Base-by-base conservation (phyloP, 2,329 filamentous ascomycete genomes). In the Mariannaea elegans region DNA sequence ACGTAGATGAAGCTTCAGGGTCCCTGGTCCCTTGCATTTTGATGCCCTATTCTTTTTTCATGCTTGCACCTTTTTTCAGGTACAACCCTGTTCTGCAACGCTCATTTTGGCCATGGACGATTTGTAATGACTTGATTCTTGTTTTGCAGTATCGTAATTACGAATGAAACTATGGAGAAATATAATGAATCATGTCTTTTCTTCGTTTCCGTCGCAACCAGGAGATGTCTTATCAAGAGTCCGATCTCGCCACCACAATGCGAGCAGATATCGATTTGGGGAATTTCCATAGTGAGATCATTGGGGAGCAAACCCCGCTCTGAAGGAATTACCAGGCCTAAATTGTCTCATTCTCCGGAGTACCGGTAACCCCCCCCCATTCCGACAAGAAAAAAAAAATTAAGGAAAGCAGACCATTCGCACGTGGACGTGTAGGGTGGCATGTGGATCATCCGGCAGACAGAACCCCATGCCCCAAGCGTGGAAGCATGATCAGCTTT, bases 11-110 rank as follows among this genome's bases (percentile, higher is more conserved):
- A n/a, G 21, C 21, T 38, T 9, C 41, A 36, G 49, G 45, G 45
- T 54, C 27, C 49, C n/a, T 44, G 55, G 55, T 48, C 48, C 56
- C 56, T 59, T 59, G 56, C 56, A 59, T 51, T 50, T 27, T 27
- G 24, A 9, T 27, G 6, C 24, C 6, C 5, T 27, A 27, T 27
- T 27, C 9, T 9, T 27, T 27, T 27, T 27, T 27, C 9, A n/a
- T n/a, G n/a, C n/a, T n/a, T n/a, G n/a, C n/a, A n/a, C n/a, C n/a
- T 42, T 45, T 38, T 21, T 23, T 4, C 24, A 27, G 24, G 6
- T 27, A 27, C 24, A 27, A 27, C 24, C 24, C 24, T 27, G 24
- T 27, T 27, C 24, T 27, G 24, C 24, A 27, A 27, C 5, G 24
- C 24, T 9, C 9, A 27, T 27, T 9, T 27, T 27, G 24, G 24